Evolutionary conservation across 148 eudicot species (phyloP).

Genomic region (Cornus kousa): DNA sequence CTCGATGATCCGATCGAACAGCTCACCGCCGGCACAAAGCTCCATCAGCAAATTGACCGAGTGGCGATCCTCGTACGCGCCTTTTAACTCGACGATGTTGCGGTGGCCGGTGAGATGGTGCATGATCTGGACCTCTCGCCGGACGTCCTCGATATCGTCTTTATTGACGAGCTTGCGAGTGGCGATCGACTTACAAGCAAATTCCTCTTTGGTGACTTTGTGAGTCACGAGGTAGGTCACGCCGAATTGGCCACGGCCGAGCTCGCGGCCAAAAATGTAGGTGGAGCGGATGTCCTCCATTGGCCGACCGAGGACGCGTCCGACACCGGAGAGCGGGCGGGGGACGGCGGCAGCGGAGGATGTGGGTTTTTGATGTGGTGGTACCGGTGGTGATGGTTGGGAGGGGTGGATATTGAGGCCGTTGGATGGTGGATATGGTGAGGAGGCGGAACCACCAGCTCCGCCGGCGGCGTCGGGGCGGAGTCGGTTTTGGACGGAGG

Average conservation of each 20-base stretch:
- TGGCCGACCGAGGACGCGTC: constrained; percentile 86
- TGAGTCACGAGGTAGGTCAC: constrained; percentile 77
- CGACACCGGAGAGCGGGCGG: constrained; percentile 39
- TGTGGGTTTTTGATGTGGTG: not conserved
- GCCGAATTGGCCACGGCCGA: constrained; percentile 96
- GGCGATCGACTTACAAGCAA: constrained; percentile 94
- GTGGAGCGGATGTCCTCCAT: constrained; percentile 65
- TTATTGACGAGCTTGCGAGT: constrained; percentile 61
- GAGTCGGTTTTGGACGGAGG: constrained; percentile 25
- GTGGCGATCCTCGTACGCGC: constrained; percentile 79
- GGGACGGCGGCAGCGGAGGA: constrained; percentile 16
- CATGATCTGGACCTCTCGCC: constrained; percentile 95
- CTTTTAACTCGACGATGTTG: constrained; percentile 79
- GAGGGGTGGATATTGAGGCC: constrained; percentile 23
- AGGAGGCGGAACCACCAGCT: not conserved
- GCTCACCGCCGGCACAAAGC: constrained; percentile 91
- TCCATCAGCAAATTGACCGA: constrained; percentile 89
- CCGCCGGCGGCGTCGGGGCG: constrained; percentile 24
- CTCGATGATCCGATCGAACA: constrained; percentile 83
- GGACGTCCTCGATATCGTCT: constrained; percentile 83
- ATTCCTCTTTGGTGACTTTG: constrained; percentile 40
- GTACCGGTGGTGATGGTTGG: constrained; percentile 1
- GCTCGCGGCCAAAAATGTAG: constrained; percentile 79
- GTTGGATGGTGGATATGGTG: constrained; percentile 15
- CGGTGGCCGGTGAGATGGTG: constrained; percentile 91